Percentiles rank a stretch among this genome's conserved stretches.
phyloP scores from a whole-genome alignment of 768 basidiomycete species.

The Collybia nuda region DNA sequence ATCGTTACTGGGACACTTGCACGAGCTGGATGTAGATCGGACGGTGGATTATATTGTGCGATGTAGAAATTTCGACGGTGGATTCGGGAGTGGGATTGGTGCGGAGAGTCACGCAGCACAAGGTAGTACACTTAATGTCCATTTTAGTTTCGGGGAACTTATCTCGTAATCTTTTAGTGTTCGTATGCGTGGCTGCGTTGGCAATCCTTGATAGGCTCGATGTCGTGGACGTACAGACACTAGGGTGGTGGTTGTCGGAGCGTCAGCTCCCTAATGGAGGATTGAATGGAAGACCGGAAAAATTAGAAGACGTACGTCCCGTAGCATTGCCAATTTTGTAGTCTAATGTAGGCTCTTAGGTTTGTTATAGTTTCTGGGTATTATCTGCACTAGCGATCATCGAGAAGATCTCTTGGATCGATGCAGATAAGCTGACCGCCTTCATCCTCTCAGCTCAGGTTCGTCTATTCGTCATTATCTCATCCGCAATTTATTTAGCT shows the following conservation, averaged over 20 bases:
- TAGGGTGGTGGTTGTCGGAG: conserved; percentile 94
- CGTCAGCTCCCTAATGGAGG: conserved; percentile 93
- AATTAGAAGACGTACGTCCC: conserved; percentile 84
- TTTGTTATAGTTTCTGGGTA: conserved; percentile 98
- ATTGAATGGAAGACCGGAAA: conserved; percentile 96
- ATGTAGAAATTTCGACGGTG: conserved; percentile 95
- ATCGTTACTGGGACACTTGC: conserved; percentile 75
- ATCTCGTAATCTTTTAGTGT: conserved; percentile 52
- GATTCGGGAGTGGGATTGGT: conserved; percentile 81
- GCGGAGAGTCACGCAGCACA: conserved; percentile 93
- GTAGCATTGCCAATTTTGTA: not conserved
- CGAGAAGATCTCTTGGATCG: conserved; percentile 83
- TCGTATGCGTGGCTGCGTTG: conserved; percentile 84
- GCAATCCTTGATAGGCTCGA: conserved; percentile 87
- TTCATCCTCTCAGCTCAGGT: conserved; percentile 93
- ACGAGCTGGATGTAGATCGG: conserved; percentile 64
- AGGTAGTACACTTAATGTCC: conserved; percentile 44
- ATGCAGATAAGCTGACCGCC: conserved; percentile 66
- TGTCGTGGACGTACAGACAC: conserved; percentile 71
- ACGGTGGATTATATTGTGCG: conserved; percentile 70
- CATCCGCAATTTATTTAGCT: not conserved
- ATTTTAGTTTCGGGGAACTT: not conserved
- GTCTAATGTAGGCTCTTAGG: conserved; percentile 40
- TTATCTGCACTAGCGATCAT: conserved; percentile 87
- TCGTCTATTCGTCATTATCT: conserved; percentile 2